Base-by-base conservation (phyloP, 306 rosid genomes). In the Fragaria ananassa region DNA sequence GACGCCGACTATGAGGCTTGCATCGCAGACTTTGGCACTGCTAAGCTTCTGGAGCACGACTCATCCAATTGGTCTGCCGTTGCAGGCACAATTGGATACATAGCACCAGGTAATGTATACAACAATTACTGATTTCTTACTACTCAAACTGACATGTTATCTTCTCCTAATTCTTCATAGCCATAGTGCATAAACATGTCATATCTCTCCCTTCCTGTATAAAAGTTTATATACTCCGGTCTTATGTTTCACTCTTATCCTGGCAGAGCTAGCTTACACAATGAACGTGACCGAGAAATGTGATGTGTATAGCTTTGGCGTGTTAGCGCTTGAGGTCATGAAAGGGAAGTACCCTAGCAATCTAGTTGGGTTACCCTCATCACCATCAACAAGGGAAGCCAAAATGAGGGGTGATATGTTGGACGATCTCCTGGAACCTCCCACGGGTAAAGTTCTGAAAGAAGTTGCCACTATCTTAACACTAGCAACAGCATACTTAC, bases 51-150 rank as follows among this genome's bases (percentile, higher is more conserved):
- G 5, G 74, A 62, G 41, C 57, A 21, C 27, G 63, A 46, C 53
- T 79, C 81, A 10, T 61, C 80, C 35, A 69, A 74, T 45, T 74
- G 79, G 83, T 74, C 79, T 15, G 67, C 54, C 2, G 17, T 83
- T 64, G 86, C 80, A n/a, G 86, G 86, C 25, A 83, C 86, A 42
- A 5, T 74, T 46, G 83, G 83, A 19, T 83, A 83, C 35, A 19
- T 71, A 47, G 86, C 86, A 45, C 86, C 86, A 70, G 86, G 86
- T 83, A 82, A 46, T 31, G 19, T 14, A 19, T 7, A n/a, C 25
- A 27, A 17, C 39, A 11, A 8, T 45, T 21, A 6, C 39, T 14
- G 34, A 6, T 49, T 17, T 37, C 29, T 10, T 57, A 45, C 11
- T 21, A 25, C 34, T 0, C 12, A 42, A 31, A 23, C 10, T 50